phyloP scores from a whole-genome alignment of 208 protist species.

The Leishmania guyanensis region DNA sequence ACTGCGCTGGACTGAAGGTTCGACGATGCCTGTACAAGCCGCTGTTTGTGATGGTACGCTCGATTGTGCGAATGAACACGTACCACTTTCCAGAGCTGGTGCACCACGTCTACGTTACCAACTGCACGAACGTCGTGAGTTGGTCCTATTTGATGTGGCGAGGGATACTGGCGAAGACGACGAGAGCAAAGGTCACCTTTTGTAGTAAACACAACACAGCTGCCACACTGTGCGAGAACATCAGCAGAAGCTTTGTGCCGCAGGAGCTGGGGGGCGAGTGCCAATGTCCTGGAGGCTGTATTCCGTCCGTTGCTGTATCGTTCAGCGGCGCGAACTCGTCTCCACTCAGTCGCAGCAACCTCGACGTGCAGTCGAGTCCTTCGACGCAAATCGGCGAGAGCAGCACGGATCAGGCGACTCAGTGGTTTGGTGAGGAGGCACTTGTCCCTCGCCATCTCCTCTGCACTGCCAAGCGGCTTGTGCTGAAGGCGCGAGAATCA shows the following conservation, averaged over 20 bases:
- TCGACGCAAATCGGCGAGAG: background rate
- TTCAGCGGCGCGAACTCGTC: background rate
- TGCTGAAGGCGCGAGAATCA: slow-evolving; percentile 30
- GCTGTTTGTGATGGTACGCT: slow-evolving; percentile 38
- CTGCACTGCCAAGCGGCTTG: slow-evolving; percentile 30
- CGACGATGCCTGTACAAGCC: slow-evolving; percentile 38
- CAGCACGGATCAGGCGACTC: background rate
- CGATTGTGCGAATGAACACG: slow-evolving; percentile 42
- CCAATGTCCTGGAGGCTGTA: slow-evolving; percentile 46
- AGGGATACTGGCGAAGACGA: slow-evolving; percentile 20
- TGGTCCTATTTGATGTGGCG: slow-evolving; percentile 38
- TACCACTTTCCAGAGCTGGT: slow-evolving; percentile 60
- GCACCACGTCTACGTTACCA: slow-evolving; percentile 60
- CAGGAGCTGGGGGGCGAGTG: slow-evolving; percentile 51
- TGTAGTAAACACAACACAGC: slow-evolving; percentile 38
- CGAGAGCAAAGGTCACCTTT: slow-evolving; percentile 52
- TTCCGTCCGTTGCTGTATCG: slow-evolving; percentile 13
- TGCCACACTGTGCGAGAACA: slow-evolving; percentile 30
- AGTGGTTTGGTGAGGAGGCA: background rate
- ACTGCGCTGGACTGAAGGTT: slow-evolving; percentile 44
- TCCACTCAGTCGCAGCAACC: background rate
- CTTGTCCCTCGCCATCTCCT: slow-evolving; percentile 12
- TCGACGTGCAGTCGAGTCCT: background rate
- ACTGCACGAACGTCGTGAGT: slow-evolving; percentile 42
- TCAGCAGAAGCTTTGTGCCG: slow-evolving; percentile 53